Percentiles rank a stretch among this genome's conserved stretches.
Evolutionary conservation across 257 asterid species (phyloP).

Genomic region (Salvia hispanica): DNA sequence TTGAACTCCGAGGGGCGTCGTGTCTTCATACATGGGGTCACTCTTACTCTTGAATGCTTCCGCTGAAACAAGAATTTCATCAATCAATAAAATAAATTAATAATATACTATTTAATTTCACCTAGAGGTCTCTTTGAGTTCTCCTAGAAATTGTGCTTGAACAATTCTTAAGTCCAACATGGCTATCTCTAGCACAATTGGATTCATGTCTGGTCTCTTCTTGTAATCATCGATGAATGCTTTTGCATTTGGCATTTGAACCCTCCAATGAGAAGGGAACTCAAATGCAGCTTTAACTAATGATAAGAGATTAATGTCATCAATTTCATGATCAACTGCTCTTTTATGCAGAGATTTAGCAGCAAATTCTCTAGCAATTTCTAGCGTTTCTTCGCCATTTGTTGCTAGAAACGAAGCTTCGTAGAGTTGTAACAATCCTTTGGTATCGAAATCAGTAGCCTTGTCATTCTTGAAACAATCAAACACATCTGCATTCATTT

Average conservation of each 20-base stretch:
- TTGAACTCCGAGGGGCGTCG: too few relatives aligned
- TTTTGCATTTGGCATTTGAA: background rate
- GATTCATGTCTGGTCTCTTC: background rate
- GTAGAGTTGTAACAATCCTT: slow-evolving; percentile 12
- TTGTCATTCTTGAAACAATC: slow-evolving; percentile 1
- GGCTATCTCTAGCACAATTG: slow-evolving; percentile 7
- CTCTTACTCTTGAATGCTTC: too few relatives aligned
- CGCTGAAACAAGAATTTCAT: too few relatives aligned
- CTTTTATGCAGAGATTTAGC: background rate
- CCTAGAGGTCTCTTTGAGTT: slow-evolving; percentile 18
- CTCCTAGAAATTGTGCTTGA: slow-evolving; percentile 13
- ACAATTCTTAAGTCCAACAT: background rate
- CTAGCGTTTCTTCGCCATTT: background rate
- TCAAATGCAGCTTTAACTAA: background rate
- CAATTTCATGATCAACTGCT: background rate
- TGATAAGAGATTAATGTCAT: background rate
- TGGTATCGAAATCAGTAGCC: slow-evolving; percentile 11
- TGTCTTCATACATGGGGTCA: too few relatives aligned
- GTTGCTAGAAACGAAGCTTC: slow-evolving; percentile 12
- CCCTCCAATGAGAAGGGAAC: slow-evolving; percentile 14
- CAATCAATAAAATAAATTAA: background rate
- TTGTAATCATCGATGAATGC: background rate
- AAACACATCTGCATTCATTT: background rate
- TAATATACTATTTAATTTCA: background rate
- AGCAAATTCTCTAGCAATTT: background rate